Base-by-base conservation (phyloP, 2,329 filamentous ascomycete genomes). In the Penicillium sp. region DNA sequence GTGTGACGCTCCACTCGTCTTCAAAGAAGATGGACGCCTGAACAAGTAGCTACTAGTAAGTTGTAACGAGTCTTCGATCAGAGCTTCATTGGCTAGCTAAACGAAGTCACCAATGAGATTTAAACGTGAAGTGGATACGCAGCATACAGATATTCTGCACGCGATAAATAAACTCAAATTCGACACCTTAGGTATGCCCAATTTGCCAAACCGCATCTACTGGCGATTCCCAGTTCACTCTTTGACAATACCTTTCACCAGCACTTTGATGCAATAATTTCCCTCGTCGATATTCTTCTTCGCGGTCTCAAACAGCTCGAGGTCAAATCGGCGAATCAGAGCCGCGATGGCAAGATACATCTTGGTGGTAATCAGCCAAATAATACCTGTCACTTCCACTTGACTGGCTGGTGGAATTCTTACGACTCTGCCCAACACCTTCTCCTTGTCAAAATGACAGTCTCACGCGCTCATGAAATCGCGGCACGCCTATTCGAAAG, bases 291-390 rank as follows among this genome's bases (percentile, higher is more conserved):
- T 51, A 8, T 62, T 47, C 38, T 61, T 57, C 43, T 49, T 42
- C 0, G 59, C 57, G 1, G 55, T 65, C 31, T 65, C 59, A 17
- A 60, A 58, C 11, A 66, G 28, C 37, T 58, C 57, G 37, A 68
- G 56, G 1, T 65, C 63, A 42, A 59, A 67, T 1, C 58, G 58
- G 6, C 63, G 59, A 15, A 62, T 28, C 4, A 67, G 57, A 4
- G 47, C 52, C 14, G 64, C 61, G 11, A 67, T 25, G 3, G 56
- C 54, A 25, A 65, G 38, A 43, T 64, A 68, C 8, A 67, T n/a
- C 49, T 64, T 58, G 3, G 59, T n/a, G n/a, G n/a, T n/a, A n/a
- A n/a, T n/a, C n/a, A n/a, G n/a, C n/a, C n/a, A n/a, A n/a, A n/a
- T n/a, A n/a, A n/a, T n/a, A n/a, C n/a, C n/a, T n/a, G n/a, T n/a